These are phyloP conservation scores for Mangifera indica DNA, from an alignment of 345 rosid species.

Conservation along the genomic window DNA sequence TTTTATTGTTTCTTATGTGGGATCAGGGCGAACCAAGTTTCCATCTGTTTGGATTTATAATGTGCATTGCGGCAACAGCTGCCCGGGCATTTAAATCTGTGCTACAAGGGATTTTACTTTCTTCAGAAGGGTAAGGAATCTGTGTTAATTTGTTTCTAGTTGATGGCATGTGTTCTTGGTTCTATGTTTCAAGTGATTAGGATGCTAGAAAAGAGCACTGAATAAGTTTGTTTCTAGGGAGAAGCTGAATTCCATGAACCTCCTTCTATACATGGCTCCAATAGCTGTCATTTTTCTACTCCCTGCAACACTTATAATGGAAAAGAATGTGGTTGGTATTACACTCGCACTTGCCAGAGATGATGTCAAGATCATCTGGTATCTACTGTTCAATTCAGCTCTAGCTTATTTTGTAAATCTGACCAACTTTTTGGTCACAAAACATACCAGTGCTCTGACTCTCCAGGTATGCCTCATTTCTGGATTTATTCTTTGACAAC, in stretches of 20 bases:
- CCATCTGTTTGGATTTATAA: constrained; percentile 92
- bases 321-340: constrained; percentile 90
- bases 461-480: constrained; percentile 66
- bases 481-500: neutral
- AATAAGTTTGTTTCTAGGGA: constrained; percentile 57
- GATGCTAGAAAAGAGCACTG: constrained; percentile 18
- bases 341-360: constrained; percentile 95
- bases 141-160: constrained; percentile 2
- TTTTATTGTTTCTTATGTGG: constrained; percentile 17
- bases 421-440: constrained; percentile 98
- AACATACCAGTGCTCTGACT: constrained; percentile 96
- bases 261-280: constrained; percentile 98
- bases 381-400: constrained; percentile 88
- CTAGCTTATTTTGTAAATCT: constrained; percentile 93
- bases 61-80: constrained; percentile 92
- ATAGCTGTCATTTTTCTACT: constrained; percentile 89
- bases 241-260: constrained; percentile 98
- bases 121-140: constrained; percentile 87
- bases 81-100: constrained; percentile 98
- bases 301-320: constrained; percentile 95
- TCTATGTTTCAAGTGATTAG: neutral
- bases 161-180: neutral
- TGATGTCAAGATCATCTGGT: constrained; percentile 83
- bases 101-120: constrained; percentile 93
- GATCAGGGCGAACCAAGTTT: constrained; percentile 93